Percentiles rank a stretch among this genome's conserved stretches.
These are phyloP conservation scores for Populus hybrid DNA, from an alignment of 441 rosid species.

Conservation along the genomic window DNA sequence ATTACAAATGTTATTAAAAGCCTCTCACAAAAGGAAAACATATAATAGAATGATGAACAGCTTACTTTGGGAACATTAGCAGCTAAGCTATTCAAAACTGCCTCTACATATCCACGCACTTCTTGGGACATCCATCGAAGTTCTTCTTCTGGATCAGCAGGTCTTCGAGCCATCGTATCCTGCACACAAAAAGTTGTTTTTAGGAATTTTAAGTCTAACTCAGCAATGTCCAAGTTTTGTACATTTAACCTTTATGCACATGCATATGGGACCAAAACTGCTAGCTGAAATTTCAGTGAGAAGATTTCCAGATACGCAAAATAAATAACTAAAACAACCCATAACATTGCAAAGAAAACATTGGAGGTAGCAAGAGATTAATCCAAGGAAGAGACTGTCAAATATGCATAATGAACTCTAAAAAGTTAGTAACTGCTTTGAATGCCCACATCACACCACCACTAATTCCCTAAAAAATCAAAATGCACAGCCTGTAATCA, in stretches of 20 bases:
- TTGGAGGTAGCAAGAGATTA: too few relatives aligned
- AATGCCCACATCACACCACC: neutral
- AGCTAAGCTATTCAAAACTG: constrained; percentile 98
- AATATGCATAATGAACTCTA: neutral
- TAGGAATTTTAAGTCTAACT: neutral
- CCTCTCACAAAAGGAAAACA: constrained; percentile 6
- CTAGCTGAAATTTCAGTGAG: too few relatives aligned
- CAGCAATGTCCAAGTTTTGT: neutral
- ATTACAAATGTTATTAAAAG: constrained; percentile 14
- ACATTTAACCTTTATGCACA: neutral
- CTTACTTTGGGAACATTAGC: constrained; percentile 98
- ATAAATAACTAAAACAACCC: too few relatives aligned
- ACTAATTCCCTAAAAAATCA: neutral
- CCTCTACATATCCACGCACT: constrained; percentile 99
- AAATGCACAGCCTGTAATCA: constrained; percentile 32
- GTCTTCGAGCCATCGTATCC: constrained; percentile 93
- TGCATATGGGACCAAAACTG: neutral
- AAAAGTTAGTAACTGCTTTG: neutral
- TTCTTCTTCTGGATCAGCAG: constrained; percentile 41
- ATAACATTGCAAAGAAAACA: too few relatives aligned
- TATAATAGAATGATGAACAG: constrained; percentile 1
- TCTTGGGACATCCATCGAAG: constrained; percentile 98
- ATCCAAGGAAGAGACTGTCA: neutral
- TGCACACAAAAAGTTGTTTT: constrained; percentile 17
- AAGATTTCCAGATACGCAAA: too few relatives aligned